A percentile compares a stretch with the other conserved stretches of the same genome.
phyloP scores from a whole-genome alignment of 2,329 filamentous ascomycete genomes.

The Trichocomaceae sp. region DNA sequence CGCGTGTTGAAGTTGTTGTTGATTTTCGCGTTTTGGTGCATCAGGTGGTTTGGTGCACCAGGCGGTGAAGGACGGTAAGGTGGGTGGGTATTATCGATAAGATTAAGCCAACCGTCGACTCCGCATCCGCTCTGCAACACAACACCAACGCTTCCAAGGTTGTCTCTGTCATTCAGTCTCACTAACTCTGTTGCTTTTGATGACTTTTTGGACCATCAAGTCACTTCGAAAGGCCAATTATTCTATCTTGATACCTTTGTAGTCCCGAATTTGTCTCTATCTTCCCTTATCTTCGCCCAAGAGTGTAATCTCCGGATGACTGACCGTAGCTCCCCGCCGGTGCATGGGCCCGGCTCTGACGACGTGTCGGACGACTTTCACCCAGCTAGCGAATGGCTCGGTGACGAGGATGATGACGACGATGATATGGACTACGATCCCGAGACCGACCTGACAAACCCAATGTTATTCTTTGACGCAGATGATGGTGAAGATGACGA shows the following conservation, averaged over 20 bases:
- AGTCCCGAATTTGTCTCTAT: not conserved
- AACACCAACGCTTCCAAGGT: not conserved
- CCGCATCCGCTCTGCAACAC: not conserved
- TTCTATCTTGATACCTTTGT: not conserved
- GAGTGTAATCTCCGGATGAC: conserved; percentile 21
- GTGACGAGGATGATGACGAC: conserved; percentile 22
- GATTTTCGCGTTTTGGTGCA: no score
- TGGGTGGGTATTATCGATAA: not conserved
- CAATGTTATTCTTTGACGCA: conserved; percentile 30
- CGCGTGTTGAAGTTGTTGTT: no score
- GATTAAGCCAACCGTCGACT: not conserved
- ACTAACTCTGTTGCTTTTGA: not conserved
- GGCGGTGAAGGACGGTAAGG: no score
- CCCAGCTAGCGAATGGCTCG: conserved; percentile 32
- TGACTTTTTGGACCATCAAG: not conserved
- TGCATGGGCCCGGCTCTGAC: conserved; percentile 18
- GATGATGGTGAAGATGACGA: conserved; percentile 35
- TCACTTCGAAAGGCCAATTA: not conserved
- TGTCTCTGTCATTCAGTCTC: not conserved
- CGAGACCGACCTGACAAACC: conserved; percentile 34
- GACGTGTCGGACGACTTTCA: conserved; percentile 29
- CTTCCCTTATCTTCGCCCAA: not conserved
- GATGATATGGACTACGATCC: conserved; percentile 49
- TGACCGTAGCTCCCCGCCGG: conserved; percentile 20
- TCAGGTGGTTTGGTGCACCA: no score